Percentiles rank a stretch among this genome's conserved stretches.
These are phyloP conservation scores for Ceratocystis colombiana DNA, from an alignment of 2,329 filamentous ascomycete species.

Conservation along the genomic window DNA sequence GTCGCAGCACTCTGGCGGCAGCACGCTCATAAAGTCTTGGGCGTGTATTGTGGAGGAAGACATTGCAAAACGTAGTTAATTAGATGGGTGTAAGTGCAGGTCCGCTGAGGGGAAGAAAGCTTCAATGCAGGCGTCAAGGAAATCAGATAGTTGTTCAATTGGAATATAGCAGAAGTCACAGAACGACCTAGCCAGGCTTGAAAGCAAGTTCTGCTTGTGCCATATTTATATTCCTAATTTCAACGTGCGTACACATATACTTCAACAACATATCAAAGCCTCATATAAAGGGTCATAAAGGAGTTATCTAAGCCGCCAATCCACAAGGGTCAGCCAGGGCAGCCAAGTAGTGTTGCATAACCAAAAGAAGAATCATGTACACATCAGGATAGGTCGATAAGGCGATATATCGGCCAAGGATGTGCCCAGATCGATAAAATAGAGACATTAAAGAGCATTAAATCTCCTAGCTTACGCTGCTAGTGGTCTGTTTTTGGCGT, in stretches of 20 bases:
- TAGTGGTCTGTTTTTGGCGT: constrained; percentile 9
- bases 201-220: neutral
- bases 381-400: constrained; percentile 10
- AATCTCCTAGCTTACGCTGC: neutral
- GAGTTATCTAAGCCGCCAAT: constrained; percentile 2
- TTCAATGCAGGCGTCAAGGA: neutral
- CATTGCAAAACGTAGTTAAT: constrained; percentile 1
- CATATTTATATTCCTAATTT: neutral
- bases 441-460: neutral
- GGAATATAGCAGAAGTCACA: neutral
- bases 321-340: neutral
- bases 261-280: too few species aligned
- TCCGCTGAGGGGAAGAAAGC: neutral
- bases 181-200: neutral
- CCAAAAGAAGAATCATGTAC: neutral
- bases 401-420: constrained; percentile 4
- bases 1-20: constrained; percentile 20
- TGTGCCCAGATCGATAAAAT: neutral
- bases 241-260: too few species aligned
- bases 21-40: constrained; percentile 16
- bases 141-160: neutral
- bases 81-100: neutral
- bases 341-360: neutral
- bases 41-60: constrained; percentile 15
- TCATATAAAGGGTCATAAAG: too few species aligned